Conservation (phyloP, 129 eudicot genomes). For the Escallonia rubra region DNA sequence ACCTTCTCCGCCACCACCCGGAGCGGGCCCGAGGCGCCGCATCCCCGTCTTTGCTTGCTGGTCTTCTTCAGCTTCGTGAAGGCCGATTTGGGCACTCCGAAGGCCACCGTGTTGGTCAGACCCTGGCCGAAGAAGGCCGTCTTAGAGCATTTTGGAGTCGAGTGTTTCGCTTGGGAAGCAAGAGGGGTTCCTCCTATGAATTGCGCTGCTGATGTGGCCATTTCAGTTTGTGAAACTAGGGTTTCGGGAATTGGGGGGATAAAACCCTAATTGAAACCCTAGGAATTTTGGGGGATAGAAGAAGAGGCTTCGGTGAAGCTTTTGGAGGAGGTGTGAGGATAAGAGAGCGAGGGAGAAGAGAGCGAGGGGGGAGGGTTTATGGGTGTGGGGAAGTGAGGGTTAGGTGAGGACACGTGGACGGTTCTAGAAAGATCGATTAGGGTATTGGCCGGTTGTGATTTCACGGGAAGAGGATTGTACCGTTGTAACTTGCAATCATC, state of each 20-base stretch:
- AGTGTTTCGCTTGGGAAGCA: constrained; percentile 6
- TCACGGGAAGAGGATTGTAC: not conserved
- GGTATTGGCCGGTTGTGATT: not conserved
- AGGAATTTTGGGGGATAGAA: not conserved
- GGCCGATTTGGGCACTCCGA: constrained; percentile 22
- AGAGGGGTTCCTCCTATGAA: constrained; percentile 42
- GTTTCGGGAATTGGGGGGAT: not conserved
- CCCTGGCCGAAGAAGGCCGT: constrained; percentile 50
- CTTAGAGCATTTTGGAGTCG: constrained; percentile 21
- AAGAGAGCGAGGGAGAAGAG: constrained; percentile 9
- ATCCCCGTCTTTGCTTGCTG: constrained; percentile 10
- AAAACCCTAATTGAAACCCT: constrained; percentile 1
- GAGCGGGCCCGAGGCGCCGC: constrained; percentile 13
- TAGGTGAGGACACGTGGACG: constrained; percentile 25
- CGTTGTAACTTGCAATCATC: not conserved
- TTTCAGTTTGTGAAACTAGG: not conserved
- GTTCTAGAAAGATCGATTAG: constrained; percentile 10
- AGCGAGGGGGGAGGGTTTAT: not conserved
- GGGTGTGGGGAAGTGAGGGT: constrained; percentile 19
- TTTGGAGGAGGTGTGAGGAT: constrained; percentile 11
- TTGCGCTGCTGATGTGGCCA: constrained; percentile 73
- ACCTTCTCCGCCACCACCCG: constrained; percentile 81
- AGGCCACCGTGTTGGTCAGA: constrained; percentile 26
- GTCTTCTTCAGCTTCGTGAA: constrained; percentile 21
- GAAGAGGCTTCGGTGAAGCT: no score